Conservation (phyloP, 2,329 filamentous ascomycete genomes). For the Podosphaera xanthii region DNA sequence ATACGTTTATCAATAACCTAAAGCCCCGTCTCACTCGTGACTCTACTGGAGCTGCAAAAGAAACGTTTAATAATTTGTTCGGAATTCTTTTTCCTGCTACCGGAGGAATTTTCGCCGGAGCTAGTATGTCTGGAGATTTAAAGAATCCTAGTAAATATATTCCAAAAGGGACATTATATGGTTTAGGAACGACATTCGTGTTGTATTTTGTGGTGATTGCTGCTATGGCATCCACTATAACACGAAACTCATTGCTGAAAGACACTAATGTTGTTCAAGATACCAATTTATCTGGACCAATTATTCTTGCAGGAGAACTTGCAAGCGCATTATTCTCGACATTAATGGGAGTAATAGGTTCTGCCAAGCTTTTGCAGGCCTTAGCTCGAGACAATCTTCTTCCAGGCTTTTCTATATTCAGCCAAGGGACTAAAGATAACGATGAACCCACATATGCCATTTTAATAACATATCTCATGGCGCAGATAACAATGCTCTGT, state of each 20-base stretch:
- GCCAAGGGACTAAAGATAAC: conserved; percentile 43
- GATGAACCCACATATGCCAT: conserved; percentile 64
- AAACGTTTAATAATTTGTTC: conserved; percentile 62
- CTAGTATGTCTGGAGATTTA: conserved; percentile 76
- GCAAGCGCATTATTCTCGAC: conserved; percentile 68
- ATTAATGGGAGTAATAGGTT: conserved; percentile 68
- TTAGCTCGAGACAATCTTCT: conserved; percentile 58
- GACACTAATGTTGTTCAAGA: conserved; percentile 57
- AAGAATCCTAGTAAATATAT: conserved; percentile 67
- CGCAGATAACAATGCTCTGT: conserved; percentile 59
- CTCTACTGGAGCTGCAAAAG: conserved; percentile 34
- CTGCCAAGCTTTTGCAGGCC: conserved; percentile 66
- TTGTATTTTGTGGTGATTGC: conserved; percentile 57
- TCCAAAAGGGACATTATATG: conserved; percentile 61
- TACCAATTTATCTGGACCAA: conserved; percentile 48
- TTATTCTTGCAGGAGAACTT: conserved; percentile 64
- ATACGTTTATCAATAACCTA: conserved; percentile 53
- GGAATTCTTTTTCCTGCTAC: conserved; percentile 60
- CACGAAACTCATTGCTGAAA: conserved; percentile 44
- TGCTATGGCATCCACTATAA: conserved; percentile 55
- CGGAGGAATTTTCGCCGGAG: conserved; percentile 41
- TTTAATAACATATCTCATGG: conserved; percentile 48
- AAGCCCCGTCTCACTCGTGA: conserved; percentile 41
- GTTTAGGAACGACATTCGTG: conserved; percentile 51
- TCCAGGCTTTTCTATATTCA: conserved; percentile 52